Conservation (phyloP, 2,329 filamentous ascomycete species). For the Alternaria angustiovoidea region DNA sequence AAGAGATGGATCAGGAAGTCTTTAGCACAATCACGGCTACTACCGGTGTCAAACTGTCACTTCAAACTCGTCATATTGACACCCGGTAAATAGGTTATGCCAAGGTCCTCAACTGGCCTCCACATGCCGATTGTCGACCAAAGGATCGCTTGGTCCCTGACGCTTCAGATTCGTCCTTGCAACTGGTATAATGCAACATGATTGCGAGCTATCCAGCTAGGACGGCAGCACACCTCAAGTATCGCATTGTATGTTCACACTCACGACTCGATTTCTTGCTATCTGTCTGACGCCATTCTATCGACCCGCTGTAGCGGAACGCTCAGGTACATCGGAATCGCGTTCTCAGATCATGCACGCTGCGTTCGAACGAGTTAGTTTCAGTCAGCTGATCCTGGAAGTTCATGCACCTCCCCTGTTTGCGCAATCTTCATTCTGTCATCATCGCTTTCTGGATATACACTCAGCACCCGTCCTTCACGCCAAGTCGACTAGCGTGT, state of each 20-base stretch:
- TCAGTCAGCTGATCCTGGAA: constrained; percentile 7
- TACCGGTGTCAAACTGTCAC: constrained; percentile 2
- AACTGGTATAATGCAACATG: neutral
- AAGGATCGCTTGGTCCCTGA: neutral
- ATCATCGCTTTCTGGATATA: constrained; percentile 11
- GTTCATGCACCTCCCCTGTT: constrained; percentile 10
- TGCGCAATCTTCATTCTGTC: constrained; percentile 9
- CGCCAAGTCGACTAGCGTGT: constrained; percentile 13
- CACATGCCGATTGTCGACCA: neutral
- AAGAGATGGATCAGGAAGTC: neutral
- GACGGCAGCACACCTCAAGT: neutral
- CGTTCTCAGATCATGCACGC: constrained; percentile 17
- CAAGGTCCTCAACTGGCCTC: neutral
- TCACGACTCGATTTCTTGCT: constrained; percentile 1
- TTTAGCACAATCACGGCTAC: neutral
- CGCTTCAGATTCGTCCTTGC: neutral
- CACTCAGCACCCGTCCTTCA: neutral
- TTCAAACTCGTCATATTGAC: neutral
- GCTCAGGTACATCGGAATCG: constrained; percentile 18
- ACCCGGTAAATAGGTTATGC: neutral
- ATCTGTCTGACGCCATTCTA: constrained; percentile 2
- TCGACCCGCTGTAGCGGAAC: constrained; percentile 10
- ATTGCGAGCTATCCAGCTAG: neutral
- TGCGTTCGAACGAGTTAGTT: constrained; percentile 8
- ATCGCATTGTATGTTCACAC: neutral